Evolutionary conservation across 2,329 filamentous ascomycete genomes (phyloP).

Genomic region (Penicillium sp.): DNA sequence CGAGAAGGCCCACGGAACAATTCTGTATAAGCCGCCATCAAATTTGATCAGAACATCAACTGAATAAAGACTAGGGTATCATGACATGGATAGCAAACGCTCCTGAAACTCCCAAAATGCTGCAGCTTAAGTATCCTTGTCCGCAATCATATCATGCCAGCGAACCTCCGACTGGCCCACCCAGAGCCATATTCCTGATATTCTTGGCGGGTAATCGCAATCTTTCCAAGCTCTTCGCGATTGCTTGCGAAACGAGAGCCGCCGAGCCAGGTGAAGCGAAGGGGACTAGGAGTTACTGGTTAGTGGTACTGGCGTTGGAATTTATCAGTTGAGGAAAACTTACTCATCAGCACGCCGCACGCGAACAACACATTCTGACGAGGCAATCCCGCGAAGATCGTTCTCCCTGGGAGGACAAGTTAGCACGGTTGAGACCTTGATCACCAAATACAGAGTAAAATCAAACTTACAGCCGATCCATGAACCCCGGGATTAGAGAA

Average conservation of each 20-base stretch:
- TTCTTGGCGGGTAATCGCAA: slow-evolving; percentile 82
- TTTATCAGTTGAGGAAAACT: slow-evolving; percentile 23
- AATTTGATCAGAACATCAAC: background rate
- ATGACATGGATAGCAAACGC: slow-evolving; percentile 15
- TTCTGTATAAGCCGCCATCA: background rate
- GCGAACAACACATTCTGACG: slow-evolving; percentile 75
- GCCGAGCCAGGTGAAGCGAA: slow-evolving; percentile 82
- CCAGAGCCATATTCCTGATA: slow-evolving; percentile 82
- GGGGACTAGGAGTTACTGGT: slow-evolving; percentile 52
- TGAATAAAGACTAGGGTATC: slow-evolving; percentile 27
- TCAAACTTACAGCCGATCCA: slow-evolving; percentile 65
- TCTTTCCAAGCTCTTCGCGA: slow-evolving; percentile 61
- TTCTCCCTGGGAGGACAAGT: slow-evolving; percentile 49
- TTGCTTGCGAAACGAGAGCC: slow-evolving; percentile 76
- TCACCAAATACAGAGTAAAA: background rate
- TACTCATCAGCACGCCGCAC: slow-evolving; percentile 68
- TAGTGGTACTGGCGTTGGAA: background rate
- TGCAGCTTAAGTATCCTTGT: background rate
- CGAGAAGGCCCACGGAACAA: background rate
- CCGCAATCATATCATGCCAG: slow-evolving; percentile 33
- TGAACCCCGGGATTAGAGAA: slow-evolving; percentile 75
- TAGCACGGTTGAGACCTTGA: slow-evolving; percentile 13
- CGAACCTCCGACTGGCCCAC: slow-evolving; percentile 75
- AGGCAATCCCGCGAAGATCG: slow-evolving; percentile 71
- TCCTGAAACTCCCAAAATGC: slow-evolving; percentile 13